Conservation (phyloP, 2,329 filamentous ascomycete genomes). For the Aspergillus aculeatus region DNA sequence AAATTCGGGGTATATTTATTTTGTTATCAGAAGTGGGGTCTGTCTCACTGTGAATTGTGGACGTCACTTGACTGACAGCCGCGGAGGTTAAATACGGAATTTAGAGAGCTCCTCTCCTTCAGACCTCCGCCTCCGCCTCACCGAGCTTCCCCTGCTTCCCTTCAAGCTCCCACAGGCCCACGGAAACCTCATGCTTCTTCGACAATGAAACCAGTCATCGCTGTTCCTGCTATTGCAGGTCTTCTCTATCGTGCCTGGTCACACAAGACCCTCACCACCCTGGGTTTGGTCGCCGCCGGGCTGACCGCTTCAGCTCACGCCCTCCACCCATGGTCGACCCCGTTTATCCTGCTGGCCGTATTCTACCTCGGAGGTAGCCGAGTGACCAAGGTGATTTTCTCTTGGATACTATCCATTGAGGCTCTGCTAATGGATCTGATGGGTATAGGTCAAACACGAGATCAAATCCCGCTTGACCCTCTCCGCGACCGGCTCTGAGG, state of each 20-base stretch:
- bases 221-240: conserved; percentile 50
- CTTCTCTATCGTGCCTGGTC: conserved; percentile 68
- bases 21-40: no score
- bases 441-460: conserved; percentile 72
- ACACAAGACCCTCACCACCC: conserved; percentile 73
- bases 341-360: conserved; percentile 76
- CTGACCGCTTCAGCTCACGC: conserved; percentile 78
- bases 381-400: conserved; percentile 68
- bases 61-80: neutral
- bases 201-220: conserved; percentile 46
- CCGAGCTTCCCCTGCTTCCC: neutral
- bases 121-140: neutral
- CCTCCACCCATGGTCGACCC: conserved; percentile 89
- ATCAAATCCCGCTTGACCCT: conserved; percentile 80
- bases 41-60: neutral
- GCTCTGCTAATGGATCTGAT: neutral
- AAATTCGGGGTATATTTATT: no score
- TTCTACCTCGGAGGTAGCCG: conserved; percentile 86
- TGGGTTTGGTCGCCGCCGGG: conserved; percentile 69
- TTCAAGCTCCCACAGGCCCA: neutral
- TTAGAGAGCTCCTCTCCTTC: neutral
- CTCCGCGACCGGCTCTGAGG: conserved; percentile 66
- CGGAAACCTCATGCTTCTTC: neutral
- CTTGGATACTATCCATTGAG: neutral
- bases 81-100: neutral